Base-by-base conservation (phyloP, 2,329 filamentous ascomycete genomes). In the Cladophialophora chaetospira region DNA sequence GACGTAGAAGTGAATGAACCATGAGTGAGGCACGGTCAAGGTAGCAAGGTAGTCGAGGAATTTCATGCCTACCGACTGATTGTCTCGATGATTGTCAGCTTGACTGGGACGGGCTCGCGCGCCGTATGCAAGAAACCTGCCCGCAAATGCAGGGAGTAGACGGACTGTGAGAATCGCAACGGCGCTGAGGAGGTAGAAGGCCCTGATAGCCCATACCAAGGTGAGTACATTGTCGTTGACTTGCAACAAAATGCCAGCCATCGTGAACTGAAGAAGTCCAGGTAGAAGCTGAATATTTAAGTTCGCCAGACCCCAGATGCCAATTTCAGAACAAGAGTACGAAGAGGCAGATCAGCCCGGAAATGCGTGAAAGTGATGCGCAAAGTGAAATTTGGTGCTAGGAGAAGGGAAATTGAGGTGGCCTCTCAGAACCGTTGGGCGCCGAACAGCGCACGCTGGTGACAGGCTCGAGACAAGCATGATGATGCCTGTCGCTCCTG, bases 1-100 rank as follows among this genome's bases (percentile, higher is more conserved):
- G 51, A 88, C 69, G 71, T 99, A 97, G 75, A 96, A 97, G 66
- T 94, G 88, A 40, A 80, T 82, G 72, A 97, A 97, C 86, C 89
- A 97, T 60, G 82, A 82, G 74, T 97, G 94, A 19, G 93, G 91
- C 31, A 97, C 87, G 69, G 83, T 82, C 63, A 81, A 71, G 33
- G 71, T 74, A 29, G 82, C 79, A 17, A 82, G 67, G 55, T 69
- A 69, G 65, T 85, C 82, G 57, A 85, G 74, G 43, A 77, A 15
- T 17, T 53, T 40, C 13, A 17, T 26, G 13, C 36, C 40, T 28
- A 51, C 15, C 29, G 50, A 40, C 31, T 40, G 40, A 36, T 49
- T 19, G 21, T 29, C 28, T 13, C 19, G 31, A n/a, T n/a, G n/a
- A n/a, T n/a, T n/a, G n/a, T n/a, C n/a, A n/a, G n/a, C 15, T n/a